These are phyloP conservation scores for Immersiporthe knoxdaviesiana DNA, from an alignment of 2,329 filamentous ascomycete genomes.

Conservation along the genomic window DNA sequence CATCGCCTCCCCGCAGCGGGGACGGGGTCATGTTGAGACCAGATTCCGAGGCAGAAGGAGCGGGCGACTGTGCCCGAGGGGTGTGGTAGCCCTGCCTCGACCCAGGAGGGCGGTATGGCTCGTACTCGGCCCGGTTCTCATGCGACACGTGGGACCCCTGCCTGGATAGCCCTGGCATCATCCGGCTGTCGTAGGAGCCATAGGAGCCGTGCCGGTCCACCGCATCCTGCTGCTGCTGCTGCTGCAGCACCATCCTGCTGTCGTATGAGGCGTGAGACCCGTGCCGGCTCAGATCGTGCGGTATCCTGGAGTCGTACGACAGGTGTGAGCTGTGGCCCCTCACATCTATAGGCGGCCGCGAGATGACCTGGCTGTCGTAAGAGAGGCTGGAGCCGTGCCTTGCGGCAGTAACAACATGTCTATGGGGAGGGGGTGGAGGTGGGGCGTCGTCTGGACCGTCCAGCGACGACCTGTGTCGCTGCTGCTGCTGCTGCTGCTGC, in stretches of 20 bases:
- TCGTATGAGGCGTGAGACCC: conserved; percentile 30
- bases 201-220: conserved; percentile 30
- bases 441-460: conserved; percentile 64
- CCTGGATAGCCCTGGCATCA: conserved; percentile 32
- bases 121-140: conserved; percentile 33
- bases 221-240: not conserved
- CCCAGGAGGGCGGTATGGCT: conserved; percentile 20
- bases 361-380: conserved; percentile 28
- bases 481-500: not conserved
- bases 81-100: conserved; percentile 52
- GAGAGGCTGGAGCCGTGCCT: conserved; percentile 32
- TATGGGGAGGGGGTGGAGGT: conserved; percentile 81
- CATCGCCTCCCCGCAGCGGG: conserved; percentile 90
- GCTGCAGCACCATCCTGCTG: conserved; percentile 3
- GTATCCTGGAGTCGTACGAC: conserved; percentile 35
- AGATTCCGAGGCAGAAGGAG: conserved; percentile 67
- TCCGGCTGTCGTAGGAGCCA: conserved; percentile 28
- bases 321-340: conserved; percentile 28
- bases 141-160: conserved; percentile 47
- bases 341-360: conserved; percentile 21
- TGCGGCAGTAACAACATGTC: conserved; percentile 54
- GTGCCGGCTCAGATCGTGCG: conserved; percentile 23
- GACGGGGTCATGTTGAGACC: conserved; percentile 75
- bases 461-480: conserved; percentile 32
- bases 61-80: conserved; percentile 65